Base-by-base conservation (phyloP, 1,139 yeast genomes). In the Yamadazyma mexicana region DNA sequence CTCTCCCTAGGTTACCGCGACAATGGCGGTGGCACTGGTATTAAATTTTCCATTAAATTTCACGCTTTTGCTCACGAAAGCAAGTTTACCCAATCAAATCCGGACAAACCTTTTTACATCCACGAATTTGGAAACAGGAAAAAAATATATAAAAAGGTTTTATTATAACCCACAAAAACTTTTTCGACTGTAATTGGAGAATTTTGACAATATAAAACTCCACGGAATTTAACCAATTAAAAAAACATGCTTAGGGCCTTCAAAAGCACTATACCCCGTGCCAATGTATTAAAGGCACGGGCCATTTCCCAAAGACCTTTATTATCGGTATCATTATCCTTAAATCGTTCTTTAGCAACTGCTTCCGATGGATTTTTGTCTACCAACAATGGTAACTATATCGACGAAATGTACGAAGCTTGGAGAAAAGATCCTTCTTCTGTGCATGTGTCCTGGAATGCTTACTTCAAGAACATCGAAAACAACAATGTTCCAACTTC, bases 391-490 rank as follows among this genome's bases (percentile, higher is more conserved):
- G 95, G 96, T 51, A 83, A 82, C 57, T 92, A 92, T 67, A 86
- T 94, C 55, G 99, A 92, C 64, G 98, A 92, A 68, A 92, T 92
- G 99, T 94, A 89, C 65, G 80, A 81, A 49, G 92, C 96, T 37
- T 92, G 98, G 98, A 78, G 81, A 58, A 64, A 81, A 51, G 98
- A 94, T 61, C 98, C 98, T 23, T 51, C 75, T 38, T 81, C 92
- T 40, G 99, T 92, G 35, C 99, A 92, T 63, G 83, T 83, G 33
- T 91, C 98, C 20, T 92, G 99, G 99, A 86, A 88, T 60, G 82
- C 97, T 22, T 92, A 94, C 69, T 92, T 92, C 75, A 86, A 84
- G 67, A 92, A 92, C 73, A 73, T 92, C 64, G 88, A 84, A 52
- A 73, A 80, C 44, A 82, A 81, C 45, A 68, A 70, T 37, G 79